Evolutionary conservation across 108 stramenopile genomes (phyloP), one percentile per base, ranked within the genome.

Genomic region (Ochromonas danica): DNA sequence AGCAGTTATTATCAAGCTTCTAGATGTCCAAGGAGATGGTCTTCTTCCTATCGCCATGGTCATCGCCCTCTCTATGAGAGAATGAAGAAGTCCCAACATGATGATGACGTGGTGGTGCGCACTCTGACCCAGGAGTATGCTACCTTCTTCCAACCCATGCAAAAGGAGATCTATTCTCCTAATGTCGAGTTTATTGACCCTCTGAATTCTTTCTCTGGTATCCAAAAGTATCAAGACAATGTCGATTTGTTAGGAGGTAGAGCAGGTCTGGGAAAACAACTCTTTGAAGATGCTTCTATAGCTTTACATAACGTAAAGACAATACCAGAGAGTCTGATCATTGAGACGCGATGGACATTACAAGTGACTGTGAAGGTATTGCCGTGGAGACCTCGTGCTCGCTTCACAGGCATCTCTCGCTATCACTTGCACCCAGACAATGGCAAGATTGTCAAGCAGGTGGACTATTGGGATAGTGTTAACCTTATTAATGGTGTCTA

Each of bases 401-500:
- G 92, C 31, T 96, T 96, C 81, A 91, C 92, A 10, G 96, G 96
- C n/a, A 85, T 96, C 38, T 92, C 91, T n/a, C 91, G 90, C 1
- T 96, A 96, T 81, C 83, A 90, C 62, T 86, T 95, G 0, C 71
- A 84, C 79, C 77, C 81, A 17, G 71, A 62, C 0, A 39, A 77
- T 0, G 87, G 92, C 22, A 61, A 80, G 25, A 88, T 94, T 40
- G 61, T 78, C 30, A 86, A 86, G 31, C 96, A 96, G 86, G 88
- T 78, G 33, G 96, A 96, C 86, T 96, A 91, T 81, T 96, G 96
- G 96, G 96, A 96, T 81, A 90, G 89, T 14, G 93, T 96, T 85
- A 94, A 96, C 74, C 85, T 95, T 36, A 61, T 78, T 1, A 70
- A 81, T 33, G 65, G 65, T 14, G 17, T 33, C 14, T 33, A 70